phyloP scores from a whole-genome alignment of 345 rosid species.

The Eucalyptus cloeziana region DNA sequence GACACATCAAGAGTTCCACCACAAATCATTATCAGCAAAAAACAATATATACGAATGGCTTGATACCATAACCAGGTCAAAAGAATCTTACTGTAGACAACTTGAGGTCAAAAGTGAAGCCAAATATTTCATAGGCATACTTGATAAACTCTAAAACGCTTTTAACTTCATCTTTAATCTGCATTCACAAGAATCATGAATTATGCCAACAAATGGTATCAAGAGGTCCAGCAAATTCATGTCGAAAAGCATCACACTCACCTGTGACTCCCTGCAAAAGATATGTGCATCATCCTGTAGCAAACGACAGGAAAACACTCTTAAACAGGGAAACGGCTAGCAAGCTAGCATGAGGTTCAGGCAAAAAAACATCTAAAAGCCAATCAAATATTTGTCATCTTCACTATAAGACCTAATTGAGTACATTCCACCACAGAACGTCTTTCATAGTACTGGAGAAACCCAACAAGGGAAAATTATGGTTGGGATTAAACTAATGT shows the following conservation, averaged over 20 bases:
- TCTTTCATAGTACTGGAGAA: not conserved
- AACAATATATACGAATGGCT: not conserved
- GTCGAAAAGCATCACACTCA: slow-evolving; percentile 7
- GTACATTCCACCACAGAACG: not conserved
- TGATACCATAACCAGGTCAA: not conserved
- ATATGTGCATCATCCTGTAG: slow-evolving; percentile 96
- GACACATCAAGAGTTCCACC: not conserved
- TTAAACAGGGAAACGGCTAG: not conserved
- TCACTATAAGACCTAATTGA: not conserved
- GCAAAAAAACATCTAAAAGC: not conserved
- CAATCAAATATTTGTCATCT: not conserved
- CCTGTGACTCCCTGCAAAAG: slow-evolving; percentile 85
- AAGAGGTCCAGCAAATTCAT: not conserved
- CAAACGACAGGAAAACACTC: not conserved
- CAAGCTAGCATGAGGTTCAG: not conserved
- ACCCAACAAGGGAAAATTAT: not conserved
- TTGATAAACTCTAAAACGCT: slow-evolving; percentile 77
- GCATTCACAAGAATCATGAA: slow-evolving; percentile 11
- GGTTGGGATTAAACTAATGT: not conserved
- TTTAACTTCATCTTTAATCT: slow-evolving; percentile 81
- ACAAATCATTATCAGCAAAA: not conserved
- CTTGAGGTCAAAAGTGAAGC: slow-evolving; percentile 90
- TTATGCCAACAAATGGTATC: not conserved
- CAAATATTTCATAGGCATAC: slow-evolving; percentile 52
- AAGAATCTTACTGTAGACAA: slow-evolving; percentile 64